phyloP scores from a whole-genome alignment of 2,329 filamentous ascomycete genomes.

The Metarhizium album region DNA sequence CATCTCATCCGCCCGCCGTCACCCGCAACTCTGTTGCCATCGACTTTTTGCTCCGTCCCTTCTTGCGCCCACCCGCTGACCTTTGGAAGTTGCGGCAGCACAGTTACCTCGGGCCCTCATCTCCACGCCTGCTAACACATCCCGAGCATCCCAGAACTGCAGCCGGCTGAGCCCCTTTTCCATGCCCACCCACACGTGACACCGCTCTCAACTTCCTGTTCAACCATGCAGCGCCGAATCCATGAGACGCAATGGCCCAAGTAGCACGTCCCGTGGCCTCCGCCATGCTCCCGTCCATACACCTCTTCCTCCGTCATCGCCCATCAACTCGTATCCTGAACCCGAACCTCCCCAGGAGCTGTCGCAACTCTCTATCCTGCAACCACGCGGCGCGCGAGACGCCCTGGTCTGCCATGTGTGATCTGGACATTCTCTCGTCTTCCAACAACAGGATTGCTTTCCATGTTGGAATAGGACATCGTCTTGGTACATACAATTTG shows the following conservation, averaged over 20 bases:
- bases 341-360: not conserved
- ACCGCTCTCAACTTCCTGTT: not conserved
- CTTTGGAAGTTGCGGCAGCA: not conserved
- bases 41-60: not conserved
- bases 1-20: no score
- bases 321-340: not conserved
- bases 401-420: not conserved
- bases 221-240: not conserved
- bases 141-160: no score
- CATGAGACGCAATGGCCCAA: not conserved
- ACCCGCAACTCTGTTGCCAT: not conserved
- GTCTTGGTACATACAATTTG: not conserved
- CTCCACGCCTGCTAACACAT: not conserved
- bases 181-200: not conserved
- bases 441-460: not conserved
- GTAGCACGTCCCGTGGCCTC: not conserved
- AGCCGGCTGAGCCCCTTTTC: no score
- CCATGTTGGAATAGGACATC: not conserved
- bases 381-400: not conserved
- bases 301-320: not conserved
- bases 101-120: not conserved
- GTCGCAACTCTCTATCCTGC: not conserved
- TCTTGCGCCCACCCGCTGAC: not conserved
- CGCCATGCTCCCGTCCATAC: not conserved
- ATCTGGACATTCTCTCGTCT: not conserved